phyloP scores from a whole-genome alignment of 2,329 filamentous ascomycete species.

The Monosporascus sp. region DNA sequence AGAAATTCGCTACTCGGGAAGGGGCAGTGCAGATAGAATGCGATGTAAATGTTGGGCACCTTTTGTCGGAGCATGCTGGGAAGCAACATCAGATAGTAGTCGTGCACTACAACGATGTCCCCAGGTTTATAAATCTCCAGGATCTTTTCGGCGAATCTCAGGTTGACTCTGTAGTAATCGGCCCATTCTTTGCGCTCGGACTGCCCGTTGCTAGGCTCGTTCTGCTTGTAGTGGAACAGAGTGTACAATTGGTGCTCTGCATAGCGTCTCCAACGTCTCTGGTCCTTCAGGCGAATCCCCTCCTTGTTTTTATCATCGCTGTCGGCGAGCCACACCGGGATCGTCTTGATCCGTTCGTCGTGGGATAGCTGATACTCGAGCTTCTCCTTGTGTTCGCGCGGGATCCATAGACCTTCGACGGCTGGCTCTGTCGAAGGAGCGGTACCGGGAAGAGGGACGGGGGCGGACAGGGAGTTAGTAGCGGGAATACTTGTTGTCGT shows the following conservation, averaged over 20 bases:
- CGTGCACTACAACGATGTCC: conserved; percentile 87
- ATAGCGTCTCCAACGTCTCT: conserved; percentile 81
- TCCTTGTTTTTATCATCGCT: conserved; percentile 61
- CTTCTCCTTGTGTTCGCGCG: conserved; percentile 61
- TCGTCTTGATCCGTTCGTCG: conserved; percentile 69
- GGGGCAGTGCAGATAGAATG: conserved; percentile 89
- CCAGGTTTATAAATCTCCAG: conserved; percentile 85
- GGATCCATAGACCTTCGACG: conserved; percentile 65
- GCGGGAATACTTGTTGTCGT: conserved; percentile 47
- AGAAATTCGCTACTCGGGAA: conserved; percentile 97
- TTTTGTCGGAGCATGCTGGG: conserved; percentile 84
- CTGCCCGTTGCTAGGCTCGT: conserved; percentile 80
- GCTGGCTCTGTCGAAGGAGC: conserved; percentile 52
- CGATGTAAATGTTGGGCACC: conserved; percentile 83
- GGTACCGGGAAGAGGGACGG: conserved; percentile 65
- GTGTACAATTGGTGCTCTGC: conserved; percentile 90
- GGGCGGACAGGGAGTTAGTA: conserved; percentile 71
- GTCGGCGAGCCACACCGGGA: conserved; percentile 86
- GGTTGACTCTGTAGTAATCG: conserved; percentile 90
- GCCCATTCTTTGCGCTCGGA: conserved; percentile 80
- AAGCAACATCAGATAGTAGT: conserved; percentile 87
- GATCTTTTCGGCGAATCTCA: conserved; percentile 85
- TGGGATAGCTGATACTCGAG: conserved; percentile 70
- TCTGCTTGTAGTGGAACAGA: conserved; percentile 92
- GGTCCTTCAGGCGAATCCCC: conserved; percentile 72